A percentile compares a stretch with the other conserved stretches of the same genome.
These are phyloP conservation scores for Trichoderma harzianum DNA, from an alignment of 2,329 filamentous ascomycete species.

Conservation along the genomic window DNA sequence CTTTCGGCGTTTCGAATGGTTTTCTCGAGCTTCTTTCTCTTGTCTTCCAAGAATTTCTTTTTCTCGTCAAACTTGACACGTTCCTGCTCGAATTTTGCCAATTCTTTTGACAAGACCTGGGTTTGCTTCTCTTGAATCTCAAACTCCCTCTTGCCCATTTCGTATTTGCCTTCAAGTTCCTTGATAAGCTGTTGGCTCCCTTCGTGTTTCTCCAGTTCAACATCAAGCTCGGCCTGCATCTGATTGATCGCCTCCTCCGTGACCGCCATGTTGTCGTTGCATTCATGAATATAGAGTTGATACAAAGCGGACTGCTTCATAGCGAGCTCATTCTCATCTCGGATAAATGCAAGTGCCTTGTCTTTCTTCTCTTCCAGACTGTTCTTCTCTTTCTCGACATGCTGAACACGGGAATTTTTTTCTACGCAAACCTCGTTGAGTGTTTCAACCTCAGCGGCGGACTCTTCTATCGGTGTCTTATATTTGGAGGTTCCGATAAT, in stretches of 20 bases:
- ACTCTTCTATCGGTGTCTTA: constrained; percentile 94
- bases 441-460: constrained; percentile 81
- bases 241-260: constrained; percentile 88
- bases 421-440: constrained; percentile 94
- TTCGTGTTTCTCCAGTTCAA: constrained; percentile 86
- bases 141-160: constrained; percentile 76
- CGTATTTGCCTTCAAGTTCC: constrained; percentile 79
- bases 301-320: constrained; percentile 89
- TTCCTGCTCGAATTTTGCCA: constrained; percentile 92
- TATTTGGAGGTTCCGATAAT: constrained; percentile 99
- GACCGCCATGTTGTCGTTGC: constrained; percentile 81
- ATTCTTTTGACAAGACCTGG: constrained; percentile 76
- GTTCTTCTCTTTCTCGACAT: constrained; percentile 96
- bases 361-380: constrained; percentile 94
- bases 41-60: constrained; percentile 85
- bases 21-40: constrained; percentile 94
- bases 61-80: constrained; percentile 98
- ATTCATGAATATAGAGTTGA: constrained; percentile 86
- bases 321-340: constrained; percentile 88
- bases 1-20: constrained; percentile 73
- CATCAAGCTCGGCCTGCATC: constrained; percentile 81
- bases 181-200: constrained; percentile 90
- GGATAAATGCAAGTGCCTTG: constrained; percentile 82
- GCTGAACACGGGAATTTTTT: constrained; percentile 92
- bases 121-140: constrained; percentile 78